Evolutionary conservation across 208 protist genomes (phyloP).

Genomic region (Leishmania arabica): DNA sequence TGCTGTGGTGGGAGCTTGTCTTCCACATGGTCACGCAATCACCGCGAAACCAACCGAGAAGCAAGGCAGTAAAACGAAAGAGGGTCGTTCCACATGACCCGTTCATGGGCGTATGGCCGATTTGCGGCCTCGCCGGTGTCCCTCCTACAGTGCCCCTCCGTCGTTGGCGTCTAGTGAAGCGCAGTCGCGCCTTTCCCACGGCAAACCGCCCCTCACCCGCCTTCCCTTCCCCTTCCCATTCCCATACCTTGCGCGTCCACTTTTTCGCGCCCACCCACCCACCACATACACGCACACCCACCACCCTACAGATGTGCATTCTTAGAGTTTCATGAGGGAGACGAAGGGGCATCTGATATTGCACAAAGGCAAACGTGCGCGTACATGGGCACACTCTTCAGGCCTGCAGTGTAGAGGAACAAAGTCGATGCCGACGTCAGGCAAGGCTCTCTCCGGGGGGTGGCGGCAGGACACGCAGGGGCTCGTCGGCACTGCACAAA

Average conservation of each 20-base stretch:
- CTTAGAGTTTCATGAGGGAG: background rate
- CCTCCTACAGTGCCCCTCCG: background rate
- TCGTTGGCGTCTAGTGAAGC: background rate
- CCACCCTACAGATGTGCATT: background rate
- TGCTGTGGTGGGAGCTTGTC: background rate
- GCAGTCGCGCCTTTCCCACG: background rate
- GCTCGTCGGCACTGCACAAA: background rate
- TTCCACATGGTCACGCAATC: background rate
- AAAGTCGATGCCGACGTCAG: conserved; percentile 1
- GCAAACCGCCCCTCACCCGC: background rate
- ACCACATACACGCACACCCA: background rate
- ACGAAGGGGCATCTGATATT: background rate
- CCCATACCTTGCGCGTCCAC: background rate
- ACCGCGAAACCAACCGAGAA: background rate
- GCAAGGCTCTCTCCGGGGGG: background rate
- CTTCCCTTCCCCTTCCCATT: background rate
- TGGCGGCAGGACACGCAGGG: conserved; percentile 14
- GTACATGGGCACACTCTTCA: background rate
- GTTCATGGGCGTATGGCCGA: background rate
- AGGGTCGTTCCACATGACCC: background rate
- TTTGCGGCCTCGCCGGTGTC: background rate
- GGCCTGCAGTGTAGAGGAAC: background rate
- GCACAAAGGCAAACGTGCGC: background rate
- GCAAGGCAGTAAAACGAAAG: background rate
- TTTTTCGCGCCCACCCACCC: background rate